Conservation (phyloP, 768 basidiomycete species). For the Russula olivacea region DNA sequence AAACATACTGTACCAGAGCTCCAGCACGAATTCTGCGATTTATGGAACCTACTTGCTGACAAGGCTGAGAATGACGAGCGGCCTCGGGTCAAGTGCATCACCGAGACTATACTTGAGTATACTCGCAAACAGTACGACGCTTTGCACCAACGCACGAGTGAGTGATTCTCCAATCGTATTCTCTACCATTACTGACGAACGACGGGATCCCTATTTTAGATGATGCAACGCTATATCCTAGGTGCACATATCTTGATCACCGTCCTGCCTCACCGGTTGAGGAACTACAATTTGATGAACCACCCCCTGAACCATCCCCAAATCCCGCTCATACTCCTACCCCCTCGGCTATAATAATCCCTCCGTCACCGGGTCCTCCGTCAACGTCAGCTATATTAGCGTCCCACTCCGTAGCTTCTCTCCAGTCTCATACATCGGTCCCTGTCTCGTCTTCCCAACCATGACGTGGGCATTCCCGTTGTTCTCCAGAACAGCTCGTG, state of each 20-base stretch:
- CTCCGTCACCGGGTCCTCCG: neutral
- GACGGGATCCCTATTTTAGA: neutral
- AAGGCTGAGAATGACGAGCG: neutral
- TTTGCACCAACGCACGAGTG: neutral
- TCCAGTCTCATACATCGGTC: too few relatives aligned
- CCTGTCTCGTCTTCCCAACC: too few relatives aligned
- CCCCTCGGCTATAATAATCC: neutral
- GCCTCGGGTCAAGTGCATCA: neutral
- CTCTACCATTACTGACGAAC: neutral
- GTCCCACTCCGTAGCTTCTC: too few relatives aligned
- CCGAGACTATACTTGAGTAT: neutral
- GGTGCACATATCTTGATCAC: neutral
- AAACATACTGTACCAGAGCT: neutral
- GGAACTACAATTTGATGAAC: neutral
- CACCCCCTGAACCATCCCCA: neutral
- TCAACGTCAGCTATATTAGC: too few relatives aligned
- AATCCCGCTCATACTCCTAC: neutral
- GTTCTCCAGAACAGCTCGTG: too few relatives aligned
- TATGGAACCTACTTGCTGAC: conserved; percentile 9
- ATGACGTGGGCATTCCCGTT: too few relatives aligned
- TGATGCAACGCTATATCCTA: neutral
- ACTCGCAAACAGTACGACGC: conserved; percentile 3
- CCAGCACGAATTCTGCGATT: conserved; percentile 3
- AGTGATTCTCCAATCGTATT: neutral
- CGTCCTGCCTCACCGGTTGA: neutral